Conservation (phyloP, 257 asterid species). For the Jacaranda copaia region DNA sequence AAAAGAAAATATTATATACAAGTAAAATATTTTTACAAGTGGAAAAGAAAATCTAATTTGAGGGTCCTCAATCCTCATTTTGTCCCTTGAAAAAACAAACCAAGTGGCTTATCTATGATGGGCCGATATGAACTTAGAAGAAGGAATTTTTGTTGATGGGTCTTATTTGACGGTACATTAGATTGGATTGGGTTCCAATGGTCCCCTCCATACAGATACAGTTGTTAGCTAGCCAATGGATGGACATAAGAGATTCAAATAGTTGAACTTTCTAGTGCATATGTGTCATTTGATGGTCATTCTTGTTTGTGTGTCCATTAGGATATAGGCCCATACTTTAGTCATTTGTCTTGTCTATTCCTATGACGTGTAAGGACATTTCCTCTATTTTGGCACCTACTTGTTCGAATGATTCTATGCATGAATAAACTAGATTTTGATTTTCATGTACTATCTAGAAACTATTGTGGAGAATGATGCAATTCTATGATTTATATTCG, state of each 20-base stretch:
- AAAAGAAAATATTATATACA: no score
- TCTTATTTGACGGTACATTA: not conserved
- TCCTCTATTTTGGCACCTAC: not conserved
- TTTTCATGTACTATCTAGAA: not conserved
- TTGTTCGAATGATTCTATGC: not conserved
- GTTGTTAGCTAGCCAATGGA: conserved; percentile 1
- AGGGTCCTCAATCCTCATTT: not conserved
- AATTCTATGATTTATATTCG: not conserved
- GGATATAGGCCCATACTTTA: not conserved
- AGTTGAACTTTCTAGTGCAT: not conserved
- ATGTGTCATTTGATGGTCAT: conserved; percentile 2
- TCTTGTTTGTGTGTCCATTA: not conserved
- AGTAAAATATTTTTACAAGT: no score
- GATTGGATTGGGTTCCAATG: not conserved
- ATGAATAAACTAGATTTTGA: not conserved
- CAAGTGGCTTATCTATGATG: conserved; percentile 9
- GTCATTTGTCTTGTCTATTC: not conserved
- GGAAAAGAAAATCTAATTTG: not conserved
- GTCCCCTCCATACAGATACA: not conserved
- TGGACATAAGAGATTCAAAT: not conserved
- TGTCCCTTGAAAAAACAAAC: not conserved
- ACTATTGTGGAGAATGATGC: not conserved
- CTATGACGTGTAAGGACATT: not conserved
- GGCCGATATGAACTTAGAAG: not conserved
- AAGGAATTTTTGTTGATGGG: not conserved